Conservation (phyloP, 306 rosid species). For the Fagus crenata region DNA sequence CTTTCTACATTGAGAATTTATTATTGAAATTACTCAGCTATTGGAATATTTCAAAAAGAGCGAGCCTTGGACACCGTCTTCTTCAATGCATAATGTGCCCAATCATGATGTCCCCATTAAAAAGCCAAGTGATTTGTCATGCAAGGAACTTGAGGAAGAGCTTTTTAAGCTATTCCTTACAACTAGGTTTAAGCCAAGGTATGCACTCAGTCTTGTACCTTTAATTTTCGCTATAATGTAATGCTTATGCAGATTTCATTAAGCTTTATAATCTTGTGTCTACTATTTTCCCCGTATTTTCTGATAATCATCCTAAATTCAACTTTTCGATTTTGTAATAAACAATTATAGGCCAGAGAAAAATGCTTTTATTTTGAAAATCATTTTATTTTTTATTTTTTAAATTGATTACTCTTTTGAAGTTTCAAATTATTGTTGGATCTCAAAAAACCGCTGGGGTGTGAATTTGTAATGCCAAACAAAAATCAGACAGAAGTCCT, state of each 20-base stretch:
- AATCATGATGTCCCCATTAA: slow-evolving; percentile 12
- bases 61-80: slow-evolving; percentile 66
- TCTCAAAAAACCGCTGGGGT: background rate
- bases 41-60: slow-evolving; percentile 51
- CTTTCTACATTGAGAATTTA: slow-evolving; percentile 12
- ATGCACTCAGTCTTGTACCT: slow-evolving; percentile 17
- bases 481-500: background rate
- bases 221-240: background rate
- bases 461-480: background rate
- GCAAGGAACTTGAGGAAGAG: slow-evolving; percentile 48
- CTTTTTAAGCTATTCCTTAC: slow-evolving; percentile 53
- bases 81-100: slow-evolving; percentile 17
- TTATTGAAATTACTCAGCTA: slow-evolving; percentile 57
- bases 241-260: background rate
- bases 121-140: slow-evolving; percentile 37
- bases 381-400: background rate
- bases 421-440: slow-evolving; percentile 17
- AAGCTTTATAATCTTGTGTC: background rate
- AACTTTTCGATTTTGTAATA: background rate
- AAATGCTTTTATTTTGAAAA: background rate
- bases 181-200: slow-evolving; percentile 75
- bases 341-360: background rate
- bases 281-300: background rate
- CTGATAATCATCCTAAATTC: background rate
- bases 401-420: background rate